phyloP scores from a whole-genome alignment of 2,329 filamentous ascomycete genomes.

The Kalaharituber pfeilii region DNA sequence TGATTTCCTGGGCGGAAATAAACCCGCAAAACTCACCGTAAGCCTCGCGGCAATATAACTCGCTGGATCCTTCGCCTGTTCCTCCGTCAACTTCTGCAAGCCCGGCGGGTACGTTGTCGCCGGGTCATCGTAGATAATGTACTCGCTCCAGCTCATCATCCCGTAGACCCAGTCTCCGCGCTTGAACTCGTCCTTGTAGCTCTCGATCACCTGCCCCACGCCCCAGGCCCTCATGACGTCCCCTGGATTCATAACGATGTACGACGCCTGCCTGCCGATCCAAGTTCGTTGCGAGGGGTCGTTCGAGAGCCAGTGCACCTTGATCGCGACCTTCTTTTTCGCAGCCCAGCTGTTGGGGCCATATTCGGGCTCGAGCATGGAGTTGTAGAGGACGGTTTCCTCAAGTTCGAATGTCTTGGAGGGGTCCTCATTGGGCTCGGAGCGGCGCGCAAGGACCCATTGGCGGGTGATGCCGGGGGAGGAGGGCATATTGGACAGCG shows the following conservation, averaged over 20 bases:
- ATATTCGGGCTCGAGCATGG: no score
- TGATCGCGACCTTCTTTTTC: not conserved
- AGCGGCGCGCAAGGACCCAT: not conserved
- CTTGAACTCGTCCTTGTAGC: not conserved
- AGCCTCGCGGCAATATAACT: conserved; percentile 13
- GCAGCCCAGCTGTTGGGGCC: not conserved
- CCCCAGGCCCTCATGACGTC: not conserved
- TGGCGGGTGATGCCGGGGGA: not conserved
- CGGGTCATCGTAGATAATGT: conserved; percentile 27
- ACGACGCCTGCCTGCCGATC: not conserved
- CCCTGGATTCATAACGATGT: not conserved
- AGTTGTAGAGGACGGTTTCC: not conserved
- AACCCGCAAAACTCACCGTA: conserved; percentile 25
- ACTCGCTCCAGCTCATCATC: conserved; percentile 29
- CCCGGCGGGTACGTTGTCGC: conserved; percentile 8
- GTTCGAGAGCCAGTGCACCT: not conserved
- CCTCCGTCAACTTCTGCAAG: not conserved
- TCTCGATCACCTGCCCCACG: conserved; percentile 5
- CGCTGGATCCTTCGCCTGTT: not conserved
- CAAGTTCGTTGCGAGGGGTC: not conserved
- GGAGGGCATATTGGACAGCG: not conserved
- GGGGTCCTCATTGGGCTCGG: not conserved
- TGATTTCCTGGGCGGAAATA: no score
- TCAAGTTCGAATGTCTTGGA: not conserved
- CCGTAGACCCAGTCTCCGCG: conserved; percentile 27